Evolutionary conservation across 768 basidiomycete species (phyloP).

Genomic region (Russula dissimulans): DNA sequence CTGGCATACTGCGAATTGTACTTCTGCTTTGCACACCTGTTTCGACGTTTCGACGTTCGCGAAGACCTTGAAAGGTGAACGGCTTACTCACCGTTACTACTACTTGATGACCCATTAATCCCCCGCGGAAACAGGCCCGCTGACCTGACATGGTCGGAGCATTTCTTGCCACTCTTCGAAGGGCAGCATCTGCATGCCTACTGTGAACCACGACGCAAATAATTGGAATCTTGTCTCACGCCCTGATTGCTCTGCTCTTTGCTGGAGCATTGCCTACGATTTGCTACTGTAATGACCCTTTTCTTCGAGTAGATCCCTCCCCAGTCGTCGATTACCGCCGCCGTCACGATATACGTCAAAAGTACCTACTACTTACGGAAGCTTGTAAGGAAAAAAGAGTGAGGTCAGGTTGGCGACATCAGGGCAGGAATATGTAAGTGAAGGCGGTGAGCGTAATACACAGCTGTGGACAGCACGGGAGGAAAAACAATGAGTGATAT

Average conservation of each 20-base stretch:
- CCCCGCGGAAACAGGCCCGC: neutral
- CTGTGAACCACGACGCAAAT: slow-evolving; percentile 9
- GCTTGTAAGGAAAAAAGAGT: no score
- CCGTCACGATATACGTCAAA: no score
- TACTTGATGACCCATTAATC: neutral
- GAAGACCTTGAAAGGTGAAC: slow-evolving; percentile 5
- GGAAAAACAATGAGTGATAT: no score
- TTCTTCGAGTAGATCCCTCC: no score
- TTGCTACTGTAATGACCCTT: no score
- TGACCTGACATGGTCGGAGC: slow-evolving; percentile 10
- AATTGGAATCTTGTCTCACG: neutral
- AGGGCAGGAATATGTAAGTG: no score
- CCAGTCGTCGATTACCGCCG: no score
- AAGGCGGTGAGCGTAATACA: no score
- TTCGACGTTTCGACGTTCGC: slow-evolving; percentile 21
- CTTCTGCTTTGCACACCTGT: slow-evolving; percentile 18
- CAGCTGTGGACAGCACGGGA: no score
- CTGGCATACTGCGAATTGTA: slow-evolving; percentile 20
- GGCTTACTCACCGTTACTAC: neutral
- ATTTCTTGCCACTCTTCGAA: slow-evolving; percentile 9
- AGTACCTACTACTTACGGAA: no score
- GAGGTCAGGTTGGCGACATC: no score
- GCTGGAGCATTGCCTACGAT: no score
- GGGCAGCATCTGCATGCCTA: slow-evolving; percentile 13
- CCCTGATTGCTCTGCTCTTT: neutral